phyloP scores from a whole-genome alignment of 2,329 filamentous ascomycete genomes.

The Scytalidium sp. region DNA sequence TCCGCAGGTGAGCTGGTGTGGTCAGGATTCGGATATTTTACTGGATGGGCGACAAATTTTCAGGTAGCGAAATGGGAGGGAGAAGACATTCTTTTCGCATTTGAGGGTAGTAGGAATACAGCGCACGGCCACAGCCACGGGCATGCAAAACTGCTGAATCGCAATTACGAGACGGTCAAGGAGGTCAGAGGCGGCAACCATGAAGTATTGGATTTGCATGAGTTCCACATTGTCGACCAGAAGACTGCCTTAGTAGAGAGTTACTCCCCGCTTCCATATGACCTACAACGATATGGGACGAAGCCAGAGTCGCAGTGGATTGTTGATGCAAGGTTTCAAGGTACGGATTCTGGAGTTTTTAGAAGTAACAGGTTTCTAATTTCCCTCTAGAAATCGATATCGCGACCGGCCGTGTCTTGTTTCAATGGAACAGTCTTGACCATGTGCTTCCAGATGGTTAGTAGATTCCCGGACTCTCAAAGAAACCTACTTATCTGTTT shows the following conservation, averaged over 20 bases:
- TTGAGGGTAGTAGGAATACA: conserved; percentile 20
- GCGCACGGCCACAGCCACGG: conserved; percentile 17
- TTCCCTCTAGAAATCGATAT: conserved; percentile 42
- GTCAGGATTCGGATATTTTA: neutral
- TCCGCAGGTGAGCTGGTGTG: neutral
- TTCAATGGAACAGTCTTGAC: conserved; percentile 44
- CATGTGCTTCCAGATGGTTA: conserved; percentile 17
- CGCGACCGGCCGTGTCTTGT: conserved; percentile 41
- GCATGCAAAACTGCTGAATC: conserved; percentile 21
- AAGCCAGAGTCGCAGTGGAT: conserved; percentile 21
- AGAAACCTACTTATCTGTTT: conserved; percentile 25
- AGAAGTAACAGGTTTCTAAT: conserved; percentile 36
- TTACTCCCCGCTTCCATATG: conserved; percentile 18
- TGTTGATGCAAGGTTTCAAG: conserved; percentile 21
- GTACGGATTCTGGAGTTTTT: conserved; percentile 20
- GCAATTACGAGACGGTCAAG: conserved; percentile 25
- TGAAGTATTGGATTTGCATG: conserved; percentile 22
- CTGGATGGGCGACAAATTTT: neutral
- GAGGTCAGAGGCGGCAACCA: conserved; percentile 15
- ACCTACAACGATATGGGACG: conserved; percentile 7
- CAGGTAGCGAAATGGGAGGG: neutral
- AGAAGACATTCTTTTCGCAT: conserved; percentile 41
- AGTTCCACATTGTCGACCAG: conserved; percentile 26
- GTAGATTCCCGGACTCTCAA: conserved; percentile 1
- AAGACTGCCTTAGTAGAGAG: conserved; percentile 25